Conservation (phyloP, 2,329 filamentous ascomycete genomes). For the Penicillium janthinellum region DNA sequence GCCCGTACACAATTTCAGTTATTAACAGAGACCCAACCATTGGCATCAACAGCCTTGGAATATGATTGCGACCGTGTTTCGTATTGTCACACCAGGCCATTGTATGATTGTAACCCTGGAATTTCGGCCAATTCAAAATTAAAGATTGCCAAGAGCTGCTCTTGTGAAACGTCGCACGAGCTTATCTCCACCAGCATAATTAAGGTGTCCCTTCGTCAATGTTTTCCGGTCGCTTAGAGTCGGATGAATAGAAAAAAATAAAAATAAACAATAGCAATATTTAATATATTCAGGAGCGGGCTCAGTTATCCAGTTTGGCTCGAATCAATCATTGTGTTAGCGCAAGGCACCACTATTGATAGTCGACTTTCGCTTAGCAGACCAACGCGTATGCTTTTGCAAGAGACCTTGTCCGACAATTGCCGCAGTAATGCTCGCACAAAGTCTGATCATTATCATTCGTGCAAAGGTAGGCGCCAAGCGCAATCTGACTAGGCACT, state of each 20-base stretch:
- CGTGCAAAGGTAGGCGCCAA: background rate
- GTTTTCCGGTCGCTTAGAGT: conserved; percentile 2
- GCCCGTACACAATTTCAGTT: conserved; percentile 1
- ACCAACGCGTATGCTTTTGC: background rate
- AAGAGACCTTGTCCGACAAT: background rate
- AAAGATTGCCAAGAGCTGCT: conserved; percentile 33
- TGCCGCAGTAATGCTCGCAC: background rate
- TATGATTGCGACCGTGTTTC: conserved; percentile 19
- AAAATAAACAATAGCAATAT: conserved; percentile 2
- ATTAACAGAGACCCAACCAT: conserved; percentile 5
- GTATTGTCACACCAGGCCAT: conserved; percentile 27
- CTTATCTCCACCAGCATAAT: conserved; percentile 43
- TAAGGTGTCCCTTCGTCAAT: conserved; percentile 25
- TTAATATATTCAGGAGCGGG: conserved; percentile 1
- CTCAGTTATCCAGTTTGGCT: background rate
- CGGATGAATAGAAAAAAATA: conserved; percentile 8
- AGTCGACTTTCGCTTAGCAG: background rate
- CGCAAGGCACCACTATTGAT: background rate
- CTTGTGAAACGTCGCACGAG: conserved; percentile 42
- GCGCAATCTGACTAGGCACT: conserved; percentile 4
- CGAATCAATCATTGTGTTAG: background rate
- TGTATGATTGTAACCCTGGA: conserved; percentile 35
- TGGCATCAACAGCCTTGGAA: conserved; percentile 15
- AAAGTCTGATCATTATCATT: background rate
- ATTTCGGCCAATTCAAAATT: conserved; percentile 20